Base-by-base conservation (phyloP, 208 protist genomes). In the Leishmania turanica region DNA sequence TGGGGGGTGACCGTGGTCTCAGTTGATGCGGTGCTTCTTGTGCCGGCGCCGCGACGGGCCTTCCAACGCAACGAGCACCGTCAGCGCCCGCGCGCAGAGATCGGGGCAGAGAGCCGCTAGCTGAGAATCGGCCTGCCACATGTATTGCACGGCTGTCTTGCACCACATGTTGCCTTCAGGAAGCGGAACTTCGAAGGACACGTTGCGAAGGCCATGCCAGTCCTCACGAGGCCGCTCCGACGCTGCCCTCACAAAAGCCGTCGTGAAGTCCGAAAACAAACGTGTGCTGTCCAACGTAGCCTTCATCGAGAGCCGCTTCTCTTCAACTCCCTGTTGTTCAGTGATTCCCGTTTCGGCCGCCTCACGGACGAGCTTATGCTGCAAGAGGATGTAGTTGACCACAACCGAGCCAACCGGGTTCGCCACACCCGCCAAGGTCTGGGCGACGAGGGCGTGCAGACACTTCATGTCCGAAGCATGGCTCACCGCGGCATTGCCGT, bases 401-500 rank as follows among this genome's bases (percentile, higher is more conserved):
- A 95, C 81, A 21, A 86, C 74, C n/a, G 87, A 84, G 3, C 95
- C 95, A 68, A 96, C 74, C 0, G 86, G 83, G 77, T 96, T 96
- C 17, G 74, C 70, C 1, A 91, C 92, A 19, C 90, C 91, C n/a
- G 87, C 87, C 31, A 97, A 79, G 3, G 84, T 88, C 84, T 97
- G 93, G 11, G 92, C 93, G 56, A 91, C 90, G 47, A 96, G 87
- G 1, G 95, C 95, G 84, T 97, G 95, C n/a, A 96, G 83, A 77
- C 95, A 97, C 84, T 97, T 97, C 47, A 97, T 77, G 84, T 96
- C 93, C 49, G 49, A 86, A 21, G 86, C 85, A 79, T 96, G 88
- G 47, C 88, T 81, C 53, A 96, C 95, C 9, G 92, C 95, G 5
- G 91, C 95, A 81, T 97, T 97, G 58, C 95, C 95, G 74, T 90